These are phyloP conservation scores for Corynespora cassiicola DNA, from an alignment of 2,329 filamentous ascomycete genomes.

Conservation along the genomic window DNA sequence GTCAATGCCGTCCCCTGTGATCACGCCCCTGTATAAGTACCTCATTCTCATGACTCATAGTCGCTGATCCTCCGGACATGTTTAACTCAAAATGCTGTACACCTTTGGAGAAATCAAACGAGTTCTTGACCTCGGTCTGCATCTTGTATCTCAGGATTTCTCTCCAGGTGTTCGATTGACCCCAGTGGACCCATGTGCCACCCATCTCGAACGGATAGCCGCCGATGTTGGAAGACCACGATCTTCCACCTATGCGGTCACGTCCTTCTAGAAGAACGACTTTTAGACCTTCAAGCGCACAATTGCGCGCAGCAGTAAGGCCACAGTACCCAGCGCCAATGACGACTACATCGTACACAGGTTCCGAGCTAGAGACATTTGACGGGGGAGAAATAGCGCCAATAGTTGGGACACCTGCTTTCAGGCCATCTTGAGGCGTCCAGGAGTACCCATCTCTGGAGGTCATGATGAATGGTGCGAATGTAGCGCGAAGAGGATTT, in stretches of 20 bases:
- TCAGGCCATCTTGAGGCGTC: constrained; percentile 22
- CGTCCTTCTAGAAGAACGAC: constrained; percentile 48
- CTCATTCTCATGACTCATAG: constrained; percentile 53
- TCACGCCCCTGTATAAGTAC: constrained; percentile 16
- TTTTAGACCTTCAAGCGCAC: constrained; percentile 21
- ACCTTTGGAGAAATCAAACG: constrained; percentile 50
- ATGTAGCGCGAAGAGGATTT: too few species aligned
- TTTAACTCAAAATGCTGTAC: constrained; percentile 52
- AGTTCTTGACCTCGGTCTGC: constrained; percentile 32
- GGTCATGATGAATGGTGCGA: constrained; percentile 21
- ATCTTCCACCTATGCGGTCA: constrained; percentile 52
- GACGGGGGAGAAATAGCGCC: constrained; percentile 21
- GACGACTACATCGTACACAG: constrained; percentile 27
- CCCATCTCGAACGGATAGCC: constrained; percentile 49
- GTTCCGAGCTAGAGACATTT: constrained; percentile 18
- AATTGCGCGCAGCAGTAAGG: constrained; percentile 30
- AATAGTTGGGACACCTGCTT: constrained; percentile 23
- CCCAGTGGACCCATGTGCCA: constrained; percentile 48
- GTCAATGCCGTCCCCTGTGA: constrained; percentile 37
- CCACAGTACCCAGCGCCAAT: constrained; percentile 33
- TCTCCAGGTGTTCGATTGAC: constrained; percentile 27
- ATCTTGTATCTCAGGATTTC: constrained; percentile 57
- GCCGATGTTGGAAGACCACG: constrained; percentile 48
- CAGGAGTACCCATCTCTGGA: constrained; percentile 30
- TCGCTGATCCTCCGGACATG: constrained; percentile 30